Evolutionary conservation across 192 early-diverging fungal species (phyloP).

Genomic region (Diversispora epigaea): DNA sequence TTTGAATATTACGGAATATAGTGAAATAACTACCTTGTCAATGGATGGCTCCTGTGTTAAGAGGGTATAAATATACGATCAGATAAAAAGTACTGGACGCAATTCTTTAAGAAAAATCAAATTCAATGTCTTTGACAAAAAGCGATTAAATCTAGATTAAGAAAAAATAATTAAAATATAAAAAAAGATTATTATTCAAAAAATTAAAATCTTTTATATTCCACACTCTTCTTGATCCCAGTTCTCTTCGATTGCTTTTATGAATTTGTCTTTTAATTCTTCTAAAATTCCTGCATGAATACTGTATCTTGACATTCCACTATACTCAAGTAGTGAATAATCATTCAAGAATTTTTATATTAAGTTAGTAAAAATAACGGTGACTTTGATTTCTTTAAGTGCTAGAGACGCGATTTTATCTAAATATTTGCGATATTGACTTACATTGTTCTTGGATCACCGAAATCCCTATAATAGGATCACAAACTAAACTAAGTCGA

Average conservation of each 20-base stretch:
- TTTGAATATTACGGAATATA: background rate
- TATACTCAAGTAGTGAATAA: conserved; percentile 25
- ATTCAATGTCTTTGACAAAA: background rate
- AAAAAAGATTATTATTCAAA: background rate
- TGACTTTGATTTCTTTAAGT: background rate
- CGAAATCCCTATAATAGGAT: background rate
- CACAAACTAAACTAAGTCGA: background rate
- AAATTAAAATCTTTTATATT: background rate
- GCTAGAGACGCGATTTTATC: background rate
- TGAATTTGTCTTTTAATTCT: background rate
- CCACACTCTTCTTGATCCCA: conserved; percentile 20
- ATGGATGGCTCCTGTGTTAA: conserved; percentile 1
- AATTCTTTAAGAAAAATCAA: conserved; percentile 5
- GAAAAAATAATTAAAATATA: background rate
- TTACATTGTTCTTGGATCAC: background rate
- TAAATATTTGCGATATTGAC: background rate
- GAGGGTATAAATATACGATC: background rate
- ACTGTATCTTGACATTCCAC: conserved; percentile 8
- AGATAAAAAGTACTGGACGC: background rate
- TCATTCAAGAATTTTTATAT: background rate
- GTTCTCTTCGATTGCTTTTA: conserved; percentile 10
- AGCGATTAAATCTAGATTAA: background rate
- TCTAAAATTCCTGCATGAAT: conserved; percentile 18
- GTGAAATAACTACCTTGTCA: conserved; percentile 8
- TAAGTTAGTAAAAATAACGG: background rate